These are phyloP conservation scores for Raphanus sativus DNA, from an alignment of 345 rosid genomes.

Conservation along the genomic window DNA sequence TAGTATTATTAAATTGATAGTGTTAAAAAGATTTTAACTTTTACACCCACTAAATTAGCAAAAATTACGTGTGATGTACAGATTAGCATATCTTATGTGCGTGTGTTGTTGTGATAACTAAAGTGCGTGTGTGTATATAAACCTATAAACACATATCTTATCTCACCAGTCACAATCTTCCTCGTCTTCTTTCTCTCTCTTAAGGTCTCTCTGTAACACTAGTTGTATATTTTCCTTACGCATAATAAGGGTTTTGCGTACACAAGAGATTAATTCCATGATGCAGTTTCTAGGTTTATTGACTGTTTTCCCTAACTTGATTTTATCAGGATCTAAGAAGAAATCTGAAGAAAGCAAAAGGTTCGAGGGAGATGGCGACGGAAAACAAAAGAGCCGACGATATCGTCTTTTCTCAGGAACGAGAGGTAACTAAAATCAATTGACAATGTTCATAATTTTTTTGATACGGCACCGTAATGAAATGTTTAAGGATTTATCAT, in stretches of 20 bases:
- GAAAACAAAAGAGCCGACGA: conserved; percentile 51
- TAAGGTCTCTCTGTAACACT: neutral
- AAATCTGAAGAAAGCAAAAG: neutral
- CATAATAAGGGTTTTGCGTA: neutral
- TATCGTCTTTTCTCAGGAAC: conserved; percentile 39
- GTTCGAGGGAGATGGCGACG: conserved; percentile 42
- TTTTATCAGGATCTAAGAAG: conserved; percentile 14
- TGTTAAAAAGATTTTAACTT: neutral
- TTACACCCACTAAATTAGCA: neutral
- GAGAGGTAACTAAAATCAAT: conserved; percentile 39
- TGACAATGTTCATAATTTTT: neutral
- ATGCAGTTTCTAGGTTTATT: conserved; percentile 2
- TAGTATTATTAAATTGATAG: neutral
- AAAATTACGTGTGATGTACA: neutral
- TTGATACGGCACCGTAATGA: neutral
- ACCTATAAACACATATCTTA: neutral
- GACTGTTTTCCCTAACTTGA: neutral
- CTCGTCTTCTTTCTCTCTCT: neutral
- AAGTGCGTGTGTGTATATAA: neutral
- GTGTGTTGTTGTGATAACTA: too few species aligned
- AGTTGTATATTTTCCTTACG: neutral
- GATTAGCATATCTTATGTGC: neutral
- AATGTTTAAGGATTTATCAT: neutral
- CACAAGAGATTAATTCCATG: neutral
- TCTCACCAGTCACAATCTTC: neutral